phyloP scores from a whole-genome alignment of 2,329 filamentous ascomycete genomes.

The Penicillium brasilianum region DNA sequence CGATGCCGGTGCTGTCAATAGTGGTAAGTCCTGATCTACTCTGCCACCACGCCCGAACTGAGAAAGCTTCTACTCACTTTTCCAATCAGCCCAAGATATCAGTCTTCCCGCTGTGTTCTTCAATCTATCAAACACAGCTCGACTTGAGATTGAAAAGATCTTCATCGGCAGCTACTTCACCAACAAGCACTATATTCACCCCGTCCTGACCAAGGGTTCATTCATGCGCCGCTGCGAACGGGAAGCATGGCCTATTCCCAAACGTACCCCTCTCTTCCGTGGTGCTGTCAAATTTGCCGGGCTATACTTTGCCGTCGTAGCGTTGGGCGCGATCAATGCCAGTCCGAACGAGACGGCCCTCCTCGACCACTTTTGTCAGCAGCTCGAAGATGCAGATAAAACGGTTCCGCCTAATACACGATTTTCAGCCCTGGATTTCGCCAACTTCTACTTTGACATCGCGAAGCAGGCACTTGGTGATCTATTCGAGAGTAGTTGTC shows the following conservation, averaged over 20 bases:
- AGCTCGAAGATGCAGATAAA: slow-evolving; percentile 5
- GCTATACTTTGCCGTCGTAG: background rate
- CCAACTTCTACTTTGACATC: slow-evolving; percentile 32
- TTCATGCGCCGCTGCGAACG: background rate
- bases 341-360: background rate
- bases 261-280: background rate
- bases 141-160: slow-evolving; percentile 35
- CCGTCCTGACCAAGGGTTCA: slow-evolving; percentile 27
- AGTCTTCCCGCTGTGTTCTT: background rate
- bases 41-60: background rate
- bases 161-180: slow-evolving; percentile 35
- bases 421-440: slow-evolving; percentile 29
- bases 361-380: slow-evolving; percentile 26
- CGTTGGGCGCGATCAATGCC: background rate
- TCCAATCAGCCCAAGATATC: background rate
- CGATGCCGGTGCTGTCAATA: background rate
- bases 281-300: background rate
- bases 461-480: slow-evolving; percentile 34
- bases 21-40: background rate
- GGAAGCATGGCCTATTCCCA: background rate
- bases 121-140: slow-evolving; percentile 1
- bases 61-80: background rate
- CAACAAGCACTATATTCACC: slow-evolving; percentile 37
- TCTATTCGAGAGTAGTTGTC: slow-evolving; percentile 33
- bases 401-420: background rate